Conservation (phyloP, 305 asterid species). For the Stenogyne calaminthoides region DNA sequence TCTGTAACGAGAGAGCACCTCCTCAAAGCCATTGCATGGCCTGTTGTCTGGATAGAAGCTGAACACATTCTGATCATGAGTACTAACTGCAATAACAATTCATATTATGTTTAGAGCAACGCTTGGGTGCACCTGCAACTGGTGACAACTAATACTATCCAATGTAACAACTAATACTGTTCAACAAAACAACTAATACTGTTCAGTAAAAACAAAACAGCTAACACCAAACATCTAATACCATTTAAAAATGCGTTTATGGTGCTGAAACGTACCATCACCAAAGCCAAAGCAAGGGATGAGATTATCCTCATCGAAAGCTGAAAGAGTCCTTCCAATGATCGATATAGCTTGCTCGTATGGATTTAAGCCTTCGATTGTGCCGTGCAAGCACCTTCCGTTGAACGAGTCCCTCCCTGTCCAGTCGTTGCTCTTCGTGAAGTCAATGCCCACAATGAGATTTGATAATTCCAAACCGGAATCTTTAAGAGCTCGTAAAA, state of each 20-base stretch:
- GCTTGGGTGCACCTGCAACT: too few species aligned
- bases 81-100: slow-evolving; percentile 38
- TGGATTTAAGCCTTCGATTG: slow-evolving; percentile 42
- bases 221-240: too few species aligned
- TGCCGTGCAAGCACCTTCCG: slow-evolving; percentile 45
- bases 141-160: too few species aligned
- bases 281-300: slow-evolving; percentile 66
- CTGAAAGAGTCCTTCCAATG: slow-evolving; percentile 53
- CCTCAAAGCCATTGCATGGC: slow-evolving; percentile 60
- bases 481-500: slow-evolving; percentile 42
- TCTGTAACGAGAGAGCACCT: slow-evolving; percentile 54
- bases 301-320: slow-evolving; percentile 53
- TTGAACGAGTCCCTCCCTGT: slow-evolving; percentile 43
- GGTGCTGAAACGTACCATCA: slow-evolving; percentile 37
- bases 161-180: too few species aligned
- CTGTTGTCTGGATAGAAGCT: slow-evolving; percentile 44
- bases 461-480: slow-evolving; percentile 57
- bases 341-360: slow-evolving; percentile 58
- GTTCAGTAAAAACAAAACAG: too few species aligned
- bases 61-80: slow-evolving; percentile 51
- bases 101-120: too few species aligned
- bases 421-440: slow-evolving; percentile 63
- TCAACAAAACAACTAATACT: too few species aligned
- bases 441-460: slow-evolving; percentile 59
- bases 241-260: too few species aligned